Conservation (phyloP, 2,329 filamentous ascomycete species). For the Epichloe amarillans region DNA sequence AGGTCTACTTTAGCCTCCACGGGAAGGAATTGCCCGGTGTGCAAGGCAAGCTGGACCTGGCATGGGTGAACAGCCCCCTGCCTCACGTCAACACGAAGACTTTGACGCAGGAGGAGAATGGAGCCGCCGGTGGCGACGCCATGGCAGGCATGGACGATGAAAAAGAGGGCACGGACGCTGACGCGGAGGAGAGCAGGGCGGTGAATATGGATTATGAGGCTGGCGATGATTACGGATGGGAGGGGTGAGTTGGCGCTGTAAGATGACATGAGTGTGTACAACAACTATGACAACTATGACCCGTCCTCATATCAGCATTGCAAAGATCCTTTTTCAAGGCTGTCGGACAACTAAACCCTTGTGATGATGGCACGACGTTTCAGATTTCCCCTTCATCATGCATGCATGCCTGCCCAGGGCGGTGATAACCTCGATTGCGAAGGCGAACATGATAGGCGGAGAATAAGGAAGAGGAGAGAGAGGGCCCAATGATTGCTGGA, state of each 20-base stretch:
- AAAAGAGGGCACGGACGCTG: conserved; percentile 12
- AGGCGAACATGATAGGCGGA: no score
- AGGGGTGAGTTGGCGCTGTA: conserved; percentile 4
- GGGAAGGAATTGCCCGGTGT: conserved; percentile 47
- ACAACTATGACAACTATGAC: no score
- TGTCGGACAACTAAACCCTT: no score
- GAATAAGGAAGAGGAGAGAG: no score
- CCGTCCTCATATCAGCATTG: no score
- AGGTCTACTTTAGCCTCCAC: conserved; percentile 46
- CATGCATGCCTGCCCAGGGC: no score
- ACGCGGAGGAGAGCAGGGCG: conserved; percentile 10
- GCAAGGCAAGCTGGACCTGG: conserved; percentile 47
- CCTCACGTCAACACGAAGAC: conserved; percentile 11
- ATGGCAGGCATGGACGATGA: conserved; percentile 13
- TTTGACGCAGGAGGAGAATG: neutral
- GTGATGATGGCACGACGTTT: no score
- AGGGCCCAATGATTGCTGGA: no score
- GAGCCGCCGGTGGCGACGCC: conserved; percentile 11
- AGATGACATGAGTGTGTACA: neutral
- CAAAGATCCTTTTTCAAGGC: no score
- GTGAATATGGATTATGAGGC: conserved; percentile 41
- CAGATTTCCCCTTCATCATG: no score
- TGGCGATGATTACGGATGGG: conserved; percentile 30
- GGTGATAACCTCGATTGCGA: no score
- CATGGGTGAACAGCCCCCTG: conserved; percentile 39